phyloP scores from a whole-genome alignment of 176 grass and related monocot species.

The Raddia guianensis region DNA sequence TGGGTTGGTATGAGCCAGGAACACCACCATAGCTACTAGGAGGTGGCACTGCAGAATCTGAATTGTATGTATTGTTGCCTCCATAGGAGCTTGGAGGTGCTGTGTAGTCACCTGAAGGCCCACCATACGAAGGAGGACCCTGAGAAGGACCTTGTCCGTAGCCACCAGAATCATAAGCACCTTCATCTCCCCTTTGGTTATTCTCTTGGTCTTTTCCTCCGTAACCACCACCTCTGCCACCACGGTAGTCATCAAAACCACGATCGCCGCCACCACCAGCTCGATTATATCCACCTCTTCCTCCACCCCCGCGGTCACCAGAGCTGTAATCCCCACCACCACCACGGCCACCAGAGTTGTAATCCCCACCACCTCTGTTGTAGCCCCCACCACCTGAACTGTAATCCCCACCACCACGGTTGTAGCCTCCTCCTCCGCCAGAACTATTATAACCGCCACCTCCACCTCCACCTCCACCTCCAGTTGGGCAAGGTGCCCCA shows the following conservation, averaged over 20 bases:
- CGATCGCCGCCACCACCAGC: constrained; percentile 49
- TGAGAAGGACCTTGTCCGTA: constrained; percentile 66
- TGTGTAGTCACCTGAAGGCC: constrained; percentile 54
- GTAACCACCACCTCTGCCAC: constrained; percentile 58
- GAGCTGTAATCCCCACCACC: constrained; percentile 46
- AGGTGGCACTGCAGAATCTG: constrained; percentile 71
- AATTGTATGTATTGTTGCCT: constrained; percentile 61
- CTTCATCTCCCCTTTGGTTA: constrained; percentile 49
- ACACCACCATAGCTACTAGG: constrained; percentile 68
- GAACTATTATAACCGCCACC: constrained; percentile 59
- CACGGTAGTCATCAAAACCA: constrained; percentile 59
- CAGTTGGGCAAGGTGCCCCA: constrained; percentile 55
- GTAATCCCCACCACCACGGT: constrained; percentile 58
- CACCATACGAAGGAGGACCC: constrained; percentile 65
- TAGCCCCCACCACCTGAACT: constrained; percentile 54
- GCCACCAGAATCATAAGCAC: constrained; percentile 52
- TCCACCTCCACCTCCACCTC: constrained; percentile 45
- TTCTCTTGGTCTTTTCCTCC: constrained; percentile 63
- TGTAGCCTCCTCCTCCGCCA: constrained; percentile 57
- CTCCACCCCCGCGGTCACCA: constrained; percentile 43
- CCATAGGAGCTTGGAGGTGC: constrained; percentile 68
- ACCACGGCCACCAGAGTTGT: constrained; percentile 42
- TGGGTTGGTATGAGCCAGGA: constrained; percentile 75
- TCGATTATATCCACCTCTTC: constrained; percentile 51
- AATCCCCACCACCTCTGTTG: constrained; percentile 49